Conservation (phyloP, 2,329 filamentous ascomycete genomes). For the Cladosporium phlei region DNA sequence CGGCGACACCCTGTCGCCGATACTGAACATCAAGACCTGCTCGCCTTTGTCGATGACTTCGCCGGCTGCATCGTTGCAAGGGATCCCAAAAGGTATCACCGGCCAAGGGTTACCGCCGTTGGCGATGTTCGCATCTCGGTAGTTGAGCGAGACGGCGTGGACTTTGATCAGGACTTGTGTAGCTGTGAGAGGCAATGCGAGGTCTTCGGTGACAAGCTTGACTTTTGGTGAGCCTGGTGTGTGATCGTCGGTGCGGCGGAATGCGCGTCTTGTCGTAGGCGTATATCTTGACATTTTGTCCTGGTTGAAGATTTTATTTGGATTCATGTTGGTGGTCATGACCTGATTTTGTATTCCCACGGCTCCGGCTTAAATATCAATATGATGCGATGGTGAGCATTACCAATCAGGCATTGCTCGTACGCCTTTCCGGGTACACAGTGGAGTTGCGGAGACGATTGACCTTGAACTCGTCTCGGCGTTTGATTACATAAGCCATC, state of each 20-base stretch:
- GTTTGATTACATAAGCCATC: no score
- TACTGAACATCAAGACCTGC: slow-evolving; percentile 18
- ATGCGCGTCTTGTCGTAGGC: slow-evolving; percentile 24
- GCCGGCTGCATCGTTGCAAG: slow-evolving; percentile 33
- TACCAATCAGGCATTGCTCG: slow-evolving; percentile 25
- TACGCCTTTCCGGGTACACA: background rate
- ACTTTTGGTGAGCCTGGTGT: slow-evolving; percentile 19
- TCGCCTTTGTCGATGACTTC: slow-evolving; percentile 21
- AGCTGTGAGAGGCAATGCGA: slow-evolving; percentile 15
- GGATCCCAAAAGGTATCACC: slow-evolving; percentile 25
- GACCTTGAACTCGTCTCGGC: background rate
- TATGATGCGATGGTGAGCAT: background rate
- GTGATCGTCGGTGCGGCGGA: slow-evolving; percentile 33
- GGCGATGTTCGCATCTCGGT: slow-evolving; percentile 30
- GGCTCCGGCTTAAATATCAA: background rate
- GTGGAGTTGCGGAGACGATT: background rate
- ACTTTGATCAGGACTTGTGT: slow-evolving; percentile 27
- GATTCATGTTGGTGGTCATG: background rate
- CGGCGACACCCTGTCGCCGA: slow-evolving; percentile 23
- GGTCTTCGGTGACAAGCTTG: slow-evolving; percentile 14
- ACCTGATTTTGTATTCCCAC: background rate
- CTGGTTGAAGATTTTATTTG: background rate
- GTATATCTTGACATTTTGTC: slow-evolving; percentile 26
- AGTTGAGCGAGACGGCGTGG: slow-evolving; percentile 29
- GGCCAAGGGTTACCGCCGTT: slow-evolving; percentile 32